These are phyloP conservation scores for Pleurotus salmoneostramineus DNA, from an alignment of 768 basidiomycete genomes.

Conservation along the genomic window DNA sequence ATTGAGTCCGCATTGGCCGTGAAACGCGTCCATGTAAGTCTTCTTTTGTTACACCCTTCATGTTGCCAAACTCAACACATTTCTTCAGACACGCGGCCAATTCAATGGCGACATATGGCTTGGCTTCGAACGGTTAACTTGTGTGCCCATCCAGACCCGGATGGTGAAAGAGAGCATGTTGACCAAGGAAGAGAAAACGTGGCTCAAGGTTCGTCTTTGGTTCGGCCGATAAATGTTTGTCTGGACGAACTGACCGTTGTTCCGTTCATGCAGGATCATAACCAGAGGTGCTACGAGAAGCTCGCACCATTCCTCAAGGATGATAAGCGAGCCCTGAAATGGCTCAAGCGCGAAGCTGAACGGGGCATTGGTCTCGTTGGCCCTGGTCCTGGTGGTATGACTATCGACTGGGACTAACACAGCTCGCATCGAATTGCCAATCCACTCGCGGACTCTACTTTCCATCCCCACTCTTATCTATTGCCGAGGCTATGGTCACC, in stretches of 20 bases:
- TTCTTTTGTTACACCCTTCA: constrained; percentile 10
- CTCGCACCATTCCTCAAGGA: constrained; percentile 66
- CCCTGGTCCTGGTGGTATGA: constrained; percentile 62
- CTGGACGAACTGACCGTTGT: too few species aligned
- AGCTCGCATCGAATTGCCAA: not conserved
- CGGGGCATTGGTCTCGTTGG: constrained; percentile 69
- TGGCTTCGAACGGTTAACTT: constrained; percentile 88
- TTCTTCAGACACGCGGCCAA: constrained; percentile 58
- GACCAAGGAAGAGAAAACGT: constrained; percentile 79
- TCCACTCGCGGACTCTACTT: not conserved
- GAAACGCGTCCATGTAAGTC: constrained; percentile 50
- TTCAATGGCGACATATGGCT: constrained; percentile 80
- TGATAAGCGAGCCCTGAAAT: constrained; percentile 78
- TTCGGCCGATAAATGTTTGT: not conserved
- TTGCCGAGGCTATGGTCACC: not conserved
- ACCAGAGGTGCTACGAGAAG: constrained; percentile 63
- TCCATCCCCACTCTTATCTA: not conserved
- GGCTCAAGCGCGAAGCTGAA: constrained; percentile 74
- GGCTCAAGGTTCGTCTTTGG: constrained; percentile 65
- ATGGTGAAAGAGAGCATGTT: constrained; percentile 87
- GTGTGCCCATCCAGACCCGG: constrained; percentile 89
- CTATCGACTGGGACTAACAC: constrained; percentile 79
- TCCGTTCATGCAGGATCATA: constrained; percentile 60
- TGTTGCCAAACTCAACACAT: not conserved
- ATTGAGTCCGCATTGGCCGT: constrained; percentile 87